Percentiles rank a stretch among this genome's conserved stretches.
These are phyloP conservation scores for Ambrosia trifida DNA, from an alignment of 129 eudicot species.

Conservation along the genomic window DNA sequence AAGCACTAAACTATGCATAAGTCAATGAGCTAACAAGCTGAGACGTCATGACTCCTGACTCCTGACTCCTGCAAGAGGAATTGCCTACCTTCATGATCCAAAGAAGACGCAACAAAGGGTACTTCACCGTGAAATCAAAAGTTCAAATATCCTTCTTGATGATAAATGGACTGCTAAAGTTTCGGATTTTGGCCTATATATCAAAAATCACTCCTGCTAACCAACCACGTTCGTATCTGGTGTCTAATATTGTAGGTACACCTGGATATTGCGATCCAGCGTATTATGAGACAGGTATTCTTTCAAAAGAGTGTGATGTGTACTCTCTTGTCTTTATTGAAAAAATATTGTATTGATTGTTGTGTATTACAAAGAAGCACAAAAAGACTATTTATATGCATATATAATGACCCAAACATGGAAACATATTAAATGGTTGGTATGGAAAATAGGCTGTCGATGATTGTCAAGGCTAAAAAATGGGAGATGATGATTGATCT, in stretches of 20 bases:
- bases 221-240: conserved; percentile 10
- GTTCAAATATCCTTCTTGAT: conserved; percentile 19
- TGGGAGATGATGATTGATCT: too few relatives aligned
- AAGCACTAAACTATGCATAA: too few relatives aligned
- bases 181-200: conserved; percentile 27
- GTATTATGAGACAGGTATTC: conserved; percentile 18
- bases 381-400: too few relatives aligned
- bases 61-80: conserved; percentile 12
- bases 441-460: too few relatives aligned
- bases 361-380: too few relatives aligned
- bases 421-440: too few relatives aligned
- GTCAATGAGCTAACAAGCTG: too few relatives aligned
- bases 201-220: conserved; percentile 24
- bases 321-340: too few relatives aligned
- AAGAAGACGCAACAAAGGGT: conserved; percentile 6
- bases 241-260: conserved; percentile 11
- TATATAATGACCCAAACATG: too few relatives aligned
- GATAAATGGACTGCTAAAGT: conserved; percentile 17
- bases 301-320: conserved; percentile 29
- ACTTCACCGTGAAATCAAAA: conserved; percentile 21
- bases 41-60: too few relatives aligned
- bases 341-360: too few relatives aligned
- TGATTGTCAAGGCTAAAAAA: too few relatives aligned
- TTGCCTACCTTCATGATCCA: conserved; percentile 25
- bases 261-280: conserved; percentile 22